Base-by-base conservation (phyloP, 306 rosid species). In the Geum urbanum region DNA sequence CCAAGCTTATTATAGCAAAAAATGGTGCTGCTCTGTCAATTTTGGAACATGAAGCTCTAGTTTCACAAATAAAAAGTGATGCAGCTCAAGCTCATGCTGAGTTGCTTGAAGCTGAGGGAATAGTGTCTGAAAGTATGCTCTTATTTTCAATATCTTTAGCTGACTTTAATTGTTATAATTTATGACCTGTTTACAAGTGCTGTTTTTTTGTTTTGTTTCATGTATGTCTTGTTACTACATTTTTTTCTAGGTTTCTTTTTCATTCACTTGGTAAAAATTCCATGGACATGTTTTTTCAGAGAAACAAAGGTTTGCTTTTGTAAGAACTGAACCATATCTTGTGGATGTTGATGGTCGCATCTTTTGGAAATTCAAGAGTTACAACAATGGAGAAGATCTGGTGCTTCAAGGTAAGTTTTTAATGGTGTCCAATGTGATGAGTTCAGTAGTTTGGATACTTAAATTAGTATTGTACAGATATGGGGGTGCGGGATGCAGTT, bases 31-130 rank as follows among this genome's bases (percentile, higher is more conserved):
- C 76, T 49, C 73, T 78, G 44, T 61, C 83, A 46, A 59, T 68
- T 65, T 65, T 62, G 40, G 79, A 84, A 71, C 76, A 62, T 32
- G 79, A 77, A 53, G 82, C 76, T 52, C 9, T 78, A 52, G 83
- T 72, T 71, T 48, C 67, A 44, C 66, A 78, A 74, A 76, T 94
- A 63, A 82, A 79, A 80, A 77, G 44, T 64, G 84, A 86, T 8
- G 79, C 67, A 39, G 95, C 81, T 78, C 65, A 76, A 70, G 96
- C 84, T 54, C 90, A 84, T 45, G 81, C 82, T 39, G 82, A 83
- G 77, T 54, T 80, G 75, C 76, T 86, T 19, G 80, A 78, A 46
- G 85, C 81, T 66, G 74, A 70, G 81, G 78, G 75, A 63, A 45
- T 22, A 56, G 35, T 78, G 69, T 72, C 86, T 40, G 73, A 79